Evolutionary conservation across 2,329 filamentous ascomycete species (phyloP).

Genomic region (Atkinsonella hypoxylon): DNA sequence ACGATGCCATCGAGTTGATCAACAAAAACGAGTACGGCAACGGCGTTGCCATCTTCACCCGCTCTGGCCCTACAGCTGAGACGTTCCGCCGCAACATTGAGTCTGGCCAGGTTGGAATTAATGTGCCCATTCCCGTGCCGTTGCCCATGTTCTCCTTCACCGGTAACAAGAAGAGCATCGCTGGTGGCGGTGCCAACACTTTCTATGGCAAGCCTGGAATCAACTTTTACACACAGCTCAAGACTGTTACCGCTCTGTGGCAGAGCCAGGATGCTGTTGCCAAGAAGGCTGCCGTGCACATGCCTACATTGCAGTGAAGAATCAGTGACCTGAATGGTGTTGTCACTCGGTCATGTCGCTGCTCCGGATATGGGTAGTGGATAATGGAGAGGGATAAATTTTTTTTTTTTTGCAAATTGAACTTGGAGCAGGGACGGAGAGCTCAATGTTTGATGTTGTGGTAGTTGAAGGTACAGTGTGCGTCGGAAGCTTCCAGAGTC

Average conservation of each 20-base stretch:
- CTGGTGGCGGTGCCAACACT: slow-evolving; percentile 81
- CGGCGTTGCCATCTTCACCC: slow-evolving; percentile 75
- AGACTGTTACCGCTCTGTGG: slow-evolving; percentile 96
- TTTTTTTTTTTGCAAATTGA: too few relatives aligned
- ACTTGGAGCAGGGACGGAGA: too few relatives aligned
- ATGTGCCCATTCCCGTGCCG: slow-evolving; percentile 66
- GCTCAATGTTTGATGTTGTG: not conserved
- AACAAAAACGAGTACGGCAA: slow-evolving; percentile 83
- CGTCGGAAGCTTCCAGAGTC: not conserved
- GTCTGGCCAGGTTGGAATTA: slow-evolving; percentile 77
- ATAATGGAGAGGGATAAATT: too few relatives aligned
- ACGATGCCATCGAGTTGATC: slow-evolving; percentile 71
- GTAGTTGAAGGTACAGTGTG: not conserved
- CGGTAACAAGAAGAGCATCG: slow-evolving; percentile 79
- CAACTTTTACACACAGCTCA: slow-evolving; percentile 92
- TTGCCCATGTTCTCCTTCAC: slow-evolving; percentile 63
- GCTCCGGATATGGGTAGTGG: not conserved
- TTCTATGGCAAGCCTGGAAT: slow-evolving; percentile 93
- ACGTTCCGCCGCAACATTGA: slow-evolving; percentile 72
- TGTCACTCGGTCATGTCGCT: not conserved
- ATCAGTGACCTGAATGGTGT: not conserved
- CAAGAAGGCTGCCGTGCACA: slow-evolving; percentile 75
- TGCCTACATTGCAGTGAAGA: slow-evolving; percentile 49
- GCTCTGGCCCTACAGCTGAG: slow-evolving; percentile 63
- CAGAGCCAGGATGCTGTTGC: slow-evolving; percentile 71